phyloP scores from a whole-genome alignment of 345 rosid species.

The Mallotus nudiflorus region DNA sequence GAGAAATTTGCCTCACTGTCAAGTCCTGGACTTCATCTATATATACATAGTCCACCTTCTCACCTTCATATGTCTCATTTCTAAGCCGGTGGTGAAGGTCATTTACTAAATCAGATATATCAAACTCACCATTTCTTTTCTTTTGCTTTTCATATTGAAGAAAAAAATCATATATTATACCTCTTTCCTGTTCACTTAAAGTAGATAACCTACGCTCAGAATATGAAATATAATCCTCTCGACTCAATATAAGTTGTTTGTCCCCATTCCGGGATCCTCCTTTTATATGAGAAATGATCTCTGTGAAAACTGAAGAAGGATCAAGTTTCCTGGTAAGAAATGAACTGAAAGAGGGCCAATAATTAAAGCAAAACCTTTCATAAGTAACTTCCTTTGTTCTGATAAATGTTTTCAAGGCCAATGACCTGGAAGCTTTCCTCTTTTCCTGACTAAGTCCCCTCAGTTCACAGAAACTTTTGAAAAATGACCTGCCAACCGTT shows the following conservation, averaged over 20 bases:
- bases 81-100: constrained; percentile 48
- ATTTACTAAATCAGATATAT: constrained; percentile 53
- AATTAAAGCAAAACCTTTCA: constrained; percentile 42
- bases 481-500: constrained; percentile 46
- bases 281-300: constrained; percentile 55
- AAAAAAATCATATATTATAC: constrained; percentile 42
- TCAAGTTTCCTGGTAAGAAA: constrained; percentile 38
- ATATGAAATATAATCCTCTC: constrained; percentile 37
- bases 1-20: constrained; percentile 54
- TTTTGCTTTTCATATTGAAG: constrained; percentile 49
- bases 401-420: constrained; percentile 32
- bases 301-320: constrained; percentile 47
- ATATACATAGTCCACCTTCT: constrained; percentile 47
- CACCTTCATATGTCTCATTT: constrained; percentile 25
- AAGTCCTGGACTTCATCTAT: constrained; percentile 71
- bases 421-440: constrained; percentile 21
- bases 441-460: constrained; percentile 20
- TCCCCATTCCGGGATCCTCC: constrained; percentile 36
- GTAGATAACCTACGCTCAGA: constrained; percentile 40
- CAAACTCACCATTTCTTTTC: constrained; percentile 41
- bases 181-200: constrained; percentile 30
- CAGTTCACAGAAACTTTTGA: constrained; percentile 41
- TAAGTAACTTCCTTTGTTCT: constrained; percentile 44
- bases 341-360: constrained; percentile 51
- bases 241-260: constrained; percentile 28